Percentiles rank a stretch among this genome's conserved stretches.
Conservation (phyloP, 75 land plant genomes). For the Pinus taeda region DNA sequence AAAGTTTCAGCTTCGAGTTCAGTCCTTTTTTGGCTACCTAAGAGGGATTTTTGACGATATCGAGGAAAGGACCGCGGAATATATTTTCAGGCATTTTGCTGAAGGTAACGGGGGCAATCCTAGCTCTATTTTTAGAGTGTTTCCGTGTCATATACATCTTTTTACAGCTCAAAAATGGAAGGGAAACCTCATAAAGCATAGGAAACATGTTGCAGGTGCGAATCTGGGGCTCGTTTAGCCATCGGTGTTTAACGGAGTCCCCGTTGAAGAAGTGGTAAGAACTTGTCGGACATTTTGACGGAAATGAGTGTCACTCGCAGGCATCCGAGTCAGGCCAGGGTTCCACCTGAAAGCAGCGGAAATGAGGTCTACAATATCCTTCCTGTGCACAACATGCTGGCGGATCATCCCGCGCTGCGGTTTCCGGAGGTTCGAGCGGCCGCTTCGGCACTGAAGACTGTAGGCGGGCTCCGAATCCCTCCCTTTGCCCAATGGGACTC, state of each 20-base stretch:
- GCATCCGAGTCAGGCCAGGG: not conserved
- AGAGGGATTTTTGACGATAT: not conserved
- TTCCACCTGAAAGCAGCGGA: not conserved
- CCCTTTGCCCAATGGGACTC: constrained; percentile 39
- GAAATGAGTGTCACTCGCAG: constrained; percentile 6
- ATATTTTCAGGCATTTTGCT: not conserved
- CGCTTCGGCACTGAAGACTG: constrained; percentile 57
- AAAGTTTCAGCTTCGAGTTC: not conserved
- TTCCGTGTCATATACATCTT: not conserved
- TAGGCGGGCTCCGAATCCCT: constrained; percentile 68
- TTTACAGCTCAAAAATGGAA: not conserved
- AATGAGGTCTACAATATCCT: constrained; percentile 73
- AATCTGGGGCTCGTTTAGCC: not conserved
- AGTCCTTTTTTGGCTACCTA: not conserved
- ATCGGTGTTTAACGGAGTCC: not conserved
- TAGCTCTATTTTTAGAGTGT: not conserved
- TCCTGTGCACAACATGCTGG: constrained; percentile 80
- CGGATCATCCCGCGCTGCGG: constrained; percentile 77
- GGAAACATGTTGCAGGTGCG: not conserved
- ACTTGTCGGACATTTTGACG: not conserved
- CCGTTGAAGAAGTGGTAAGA: not conserved
- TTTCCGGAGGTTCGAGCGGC: constrained; percentile 94
- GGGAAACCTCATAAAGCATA: not conserved
- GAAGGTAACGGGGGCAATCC: not conserved
- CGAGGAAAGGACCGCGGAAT: not conserved